These are phyloP conservation scores for Corylus avellana DNA, from an alignment of 306 rosid species.

Conservation along the genomic window DNA sequence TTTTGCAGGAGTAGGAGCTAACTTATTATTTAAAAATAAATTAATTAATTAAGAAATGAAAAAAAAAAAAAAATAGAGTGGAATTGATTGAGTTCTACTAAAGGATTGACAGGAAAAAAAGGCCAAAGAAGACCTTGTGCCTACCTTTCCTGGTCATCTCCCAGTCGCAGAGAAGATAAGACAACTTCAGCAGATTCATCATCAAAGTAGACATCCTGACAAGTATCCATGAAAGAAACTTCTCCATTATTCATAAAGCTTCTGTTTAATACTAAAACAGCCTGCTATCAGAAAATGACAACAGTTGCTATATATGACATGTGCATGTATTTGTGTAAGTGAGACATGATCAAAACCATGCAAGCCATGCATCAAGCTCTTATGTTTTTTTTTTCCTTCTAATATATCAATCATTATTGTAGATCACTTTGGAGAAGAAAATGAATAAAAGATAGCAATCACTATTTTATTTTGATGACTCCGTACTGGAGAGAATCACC, in stretches of 20 bases:
- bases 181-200: constrained; percentile 99
- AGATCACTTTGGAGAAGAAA: background rate
- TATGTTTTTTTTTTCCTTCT: background rate
- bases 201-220: constrained; percentile 95
- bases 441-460: background rate
- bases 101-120: constrained; percentile 1
- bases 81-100: background rate
- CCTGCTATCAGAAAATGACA: background rate
- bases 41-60: too few relatives aligned
- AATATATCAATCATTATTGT: too few relatives aligned
- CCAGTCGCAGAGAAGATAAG: constrained; percentile 89
- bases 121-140: constrained; percentile 15
- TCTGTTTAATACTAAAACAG: background rate
- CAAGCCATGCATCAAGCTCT: background rate
- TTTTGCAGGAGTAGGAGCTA: too few relatives aligned
- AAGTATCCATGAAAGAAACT: constrained; percentile 26
- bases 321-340: constrained; percentile 4
- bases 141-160: constrained; percentile 97
- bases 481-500: background rate
- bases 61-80: too few relatives aligned
- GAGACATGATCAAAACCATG: constrained; percentile 1
- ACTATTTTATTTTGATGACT: background rate
- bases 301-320: background rate
- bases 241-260: constrained; percentile 22
- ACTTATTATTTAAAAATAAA: too few relatives aligned